These are phyloP conservation scores for Melaleuca quinquenervia DNA, from an alignment of 345 rosid genomes.

Conservation along the genomic window DNA sequence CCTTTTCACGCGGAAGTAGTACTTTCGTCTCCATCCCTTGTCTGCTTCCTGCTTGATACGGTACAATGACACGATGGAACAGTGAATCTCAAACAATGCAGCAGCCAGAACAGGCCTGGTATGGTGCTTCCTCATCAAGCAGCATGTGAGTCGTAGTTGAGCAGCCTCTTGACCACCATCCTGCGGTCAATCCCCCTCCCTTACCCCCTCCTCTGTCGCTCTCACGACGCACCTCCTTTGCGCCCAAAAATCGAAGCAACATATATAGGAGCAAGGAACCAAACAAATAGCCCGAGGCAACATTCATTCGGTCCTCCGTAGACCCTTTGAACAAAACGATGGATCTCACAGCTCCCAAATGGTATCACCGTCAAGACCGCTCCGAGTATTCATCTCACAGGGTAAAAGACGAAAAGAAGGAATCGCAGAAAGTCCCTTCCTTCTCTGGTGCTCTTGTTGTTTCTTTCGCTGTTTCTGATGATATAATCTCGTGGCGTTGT, in stretches of 20 bases:
- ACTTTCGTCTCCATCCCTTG: not conserved
- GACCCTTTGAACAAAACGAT: constrained; percentile 4
- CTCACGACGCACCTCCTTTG: not conserved
- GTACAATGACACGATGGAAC: not conserved
- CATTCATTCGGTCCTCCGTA: not conserved
- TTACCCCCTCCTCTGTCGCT: not conserved
- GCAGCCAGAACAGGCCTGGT: not conserved
- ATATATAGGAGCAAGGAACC: not conserved
- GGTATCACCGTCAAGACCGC: constrained; percentile 15
- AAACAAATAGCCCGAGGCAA: not conserved
- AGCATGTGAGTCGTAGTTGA: not conserved
- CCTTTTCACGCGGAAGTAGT: not conserved
- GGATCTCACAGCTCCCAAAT: constrained; percentile 40
- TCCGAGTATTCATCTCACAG: constrained; percentile 17
- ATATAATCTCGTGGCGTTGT: not conserved
- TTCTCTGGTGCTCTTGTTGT: not conserved
- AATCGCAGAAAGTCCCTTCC: not conserved
- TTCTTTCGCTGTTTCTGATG: not conserved
- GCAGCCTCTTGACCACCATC: not conserved
- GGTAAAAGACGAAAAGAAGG: constrained; percentile 8
- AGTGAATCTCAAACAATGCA: not conserved
- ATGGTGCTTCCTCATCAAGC: not conserved
- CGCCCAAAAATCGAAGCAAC: not conserved
- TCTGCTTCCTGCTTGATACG: not conserved
- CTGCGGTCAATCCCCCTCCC: not conserved